phyloP scores from a whole-genome alignment of 2,329 filamentous ascomycete genomes.

The Thelonectria discophora region DNA sequence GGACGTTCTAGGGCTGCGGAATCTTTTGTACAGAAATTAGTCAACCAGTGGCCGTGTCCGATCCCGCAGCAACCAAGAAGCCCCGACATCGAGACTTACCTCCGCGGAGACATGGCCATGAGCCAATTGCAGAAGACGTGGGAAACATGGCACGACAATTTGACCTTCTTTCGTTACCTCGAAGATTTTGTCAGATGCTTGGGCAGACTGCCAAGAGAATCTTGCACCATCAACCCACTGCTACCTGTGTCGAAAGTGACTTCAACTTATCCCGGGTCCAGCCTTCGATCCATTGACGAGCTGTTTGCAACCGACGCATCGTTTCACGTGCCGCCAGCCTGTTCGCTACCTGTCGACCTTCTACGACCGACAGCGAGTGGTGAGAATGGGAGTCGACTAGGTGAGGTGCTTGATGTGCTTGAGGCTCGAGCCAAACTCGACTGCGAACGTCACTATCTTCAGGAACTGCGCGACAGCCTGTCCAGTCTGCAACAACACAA shows the following conservation, averaged over 20 bases:
- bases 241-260: not conserved
- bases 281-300: conserved; percentile 21
- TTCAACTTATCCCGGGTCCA: too few species aligned
- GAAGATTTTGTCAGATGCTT: not conserved
- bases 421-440: conserved; percentile 16
- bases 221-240: rapidly evolving
- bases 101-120: conserved; percentile 17
- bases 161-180: conserved; percentile 21
- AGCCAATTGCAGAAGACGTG: not conserved
- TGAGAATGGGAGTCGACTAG: not conserved
- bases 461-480: conserved; percentile 24
- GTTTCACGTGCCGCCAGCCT: rapidly evolving
- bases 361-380: not conserved
- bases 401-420: conserved; percentile 18
- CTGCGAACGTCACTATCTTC: conserved; percentile 27
- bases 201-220: not conserved
- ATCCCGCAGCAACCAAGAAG: not conserved
- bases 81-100: conserved; percentile 4
- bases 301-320: conserved; percentile 7
- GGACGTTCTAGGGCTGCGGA: too few species aligned
- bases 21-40: not conserved
- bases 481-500: conserved; percentile 7
- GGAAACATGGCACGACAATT: conserved; percentile 29
- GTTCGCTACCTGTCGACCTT: rapidly evolving
- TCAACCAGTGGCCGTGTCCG: conserved; percentile 25